Evolutionary conservation across 176 grass and related monocot species (phyloP).

Genomic region (Chloris gayana): DNA sequence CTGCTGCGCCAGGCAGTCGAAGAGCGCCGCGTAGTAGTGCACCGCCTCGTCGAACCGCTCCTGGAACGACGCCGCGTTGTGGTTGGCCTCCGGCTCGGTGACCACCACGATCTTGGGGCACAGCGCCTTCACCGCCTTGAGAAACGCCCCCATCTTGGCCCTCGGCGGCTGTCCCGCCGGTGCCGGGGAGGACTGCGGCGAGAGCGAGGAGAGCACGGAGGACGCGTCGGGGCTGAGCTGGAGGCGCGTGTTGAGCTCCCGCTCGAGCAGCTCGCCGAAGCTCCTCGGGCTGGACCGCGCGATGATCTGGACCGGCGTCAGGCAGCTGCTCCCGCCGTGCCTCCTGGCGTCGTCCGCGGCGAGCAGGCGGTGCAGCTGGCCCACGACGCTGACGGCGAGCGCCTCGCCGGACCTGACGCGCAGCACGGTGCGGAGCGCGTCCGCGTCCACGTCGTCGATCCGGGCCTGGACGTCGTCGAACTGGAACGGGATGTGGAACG

Average conservation of each 20-base stretch:
- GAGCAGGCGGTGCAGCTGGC: conserved; percentile 54
- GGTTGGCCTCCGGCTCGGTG: conserved; percentile 21
- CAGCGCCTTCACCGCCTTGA: conserved; percentile 24
- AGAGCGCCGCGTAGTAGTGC: conserved; percentile 49
- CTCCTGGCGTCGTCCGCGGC: conserved; percentile 31
- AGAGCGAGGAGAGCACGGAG: not conserved
- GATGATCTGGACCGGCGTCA: conserved; percentile 57
- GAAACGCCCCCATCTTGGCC: conserved; percentile 38
- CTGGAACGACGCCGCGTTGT: conserved; percentile 34
- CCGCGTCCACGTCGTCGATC: conserved; percentile 47
- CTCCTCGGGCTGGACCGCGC: conserved; percentile 51
- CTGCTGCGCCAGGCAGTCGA: conserved; percentile 30
- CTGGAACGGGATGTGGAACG: conserved; percentile 66
- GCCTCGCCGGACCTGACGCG: conserved; percentile 58
- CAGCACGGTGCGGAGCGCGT: conserved; percentile 41
- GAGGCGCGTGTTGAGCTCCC: conserved; percentile 50
- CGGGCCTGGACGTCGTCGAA: conserved; percentile 38
- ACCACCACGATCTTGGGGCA: conserved; percentile 41
- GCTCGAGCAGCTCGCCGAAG: conserved; percentile 55
- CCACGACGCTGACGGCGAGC: conserved; percentile 57
- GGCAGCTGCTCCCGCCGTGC: not conserved
- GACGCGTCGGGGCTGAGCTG: conserved; percentile 59
- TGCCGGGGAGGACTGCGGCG: not conserved
- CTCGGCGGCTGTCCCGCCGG: not conserved
- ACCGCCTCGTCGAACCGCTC: conserved; percentile 57